Conservation (phyloP, 768 basidiomycete species). For the Boletus rufocinnamomeus region DNA sequence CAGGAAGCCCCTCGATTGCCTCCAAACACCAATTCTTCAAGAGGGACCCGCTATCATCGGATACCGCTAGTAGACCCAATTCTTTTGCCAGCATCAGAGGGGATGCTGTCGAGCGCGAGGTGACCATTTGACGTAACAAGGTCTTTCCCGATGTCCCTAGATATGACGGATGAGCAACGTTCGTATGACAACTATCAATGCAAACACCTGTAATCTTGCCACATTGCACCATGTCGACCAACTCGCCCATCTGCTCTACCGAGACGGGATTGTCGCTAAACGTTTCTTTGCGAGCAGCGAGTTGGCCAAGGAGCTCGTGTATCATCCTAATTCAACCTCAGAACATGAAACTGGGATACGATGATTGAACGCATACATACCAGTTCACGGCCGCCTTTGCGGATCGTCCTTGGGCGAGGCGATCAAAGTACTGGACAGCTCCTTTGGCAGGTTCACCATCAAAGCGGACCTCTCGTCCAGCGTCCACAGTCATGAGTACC, state of each 20-base stretch:
- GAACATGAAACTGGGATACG: not conserved
- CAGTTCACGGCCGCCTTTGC: conserved; percentile 83
- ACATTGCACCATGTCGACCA: conserved; percentile 73
- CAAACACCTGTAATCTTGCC: conserved; percentile 67
- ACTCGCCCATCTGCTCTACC: conserved; percentile 63
- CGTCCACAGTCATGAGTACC: conserved; percentile 73
- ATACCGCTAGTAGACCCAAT: conserved; percentile 48
- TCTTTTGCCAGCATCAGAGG: conserved; percentile 49
- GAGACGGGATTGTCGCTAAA: conserved; percentile 63
- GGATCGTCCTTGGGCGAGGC: conserved; percentile 53
- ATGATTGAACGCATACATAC: conserved; percentile 42
- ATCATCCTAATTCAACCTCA: conserved; percentile 63
- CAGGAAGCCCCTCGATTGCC: conserved; percentile 67
- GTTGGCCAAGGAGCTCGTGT: conserved; percentile 82
- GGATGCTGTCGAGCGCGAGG: conserved; percentile 39
- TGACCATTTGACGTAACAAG: conserved; percentile 72
- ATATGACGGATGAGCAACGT: not conserved
- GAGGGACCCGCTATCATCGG: conserved; percentile 36
- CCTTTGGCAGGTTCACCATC: conserved; percentile 56
- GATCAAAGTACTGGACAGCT: conserved; percentile 81
- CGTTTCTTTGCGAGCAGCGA: conserved; percentile 58
- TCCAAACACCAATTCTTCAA: conserved; percentile 57
- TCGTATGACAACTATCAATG: not conserved
- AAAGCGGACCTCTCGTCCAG: conserved; percentile 58
- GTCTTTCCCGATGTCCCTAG: conserved; percentile 78